Conservation (phyloP, 805 yeast species). For the Lipomyces yamadae region DNA sequence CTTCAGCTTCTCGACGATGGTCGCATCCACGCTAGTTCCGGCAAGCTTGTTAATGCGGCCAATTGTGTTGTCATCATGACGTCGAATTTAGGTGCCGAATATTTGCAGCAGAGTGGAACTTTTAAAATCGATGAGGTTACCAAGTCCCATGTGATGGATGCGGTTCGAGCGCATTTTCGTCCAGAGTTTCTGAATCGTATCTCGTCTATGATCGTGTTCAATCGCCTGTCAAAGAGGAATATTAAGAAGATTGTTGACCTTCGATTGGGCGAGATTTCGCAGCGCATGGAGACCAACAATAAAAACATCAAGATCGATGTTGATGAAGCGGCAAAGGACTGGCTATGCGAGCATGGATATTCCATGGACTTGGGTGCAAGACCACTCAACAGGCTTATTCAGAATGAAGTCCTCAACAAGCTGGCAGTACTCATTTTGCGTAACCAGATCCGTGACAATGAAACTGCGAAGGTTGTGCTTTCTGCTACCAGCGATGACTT, state of each 20-base stretch:
- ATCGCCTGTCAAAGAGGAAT: conserved; percentile 87
- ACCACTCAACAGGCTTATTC: conserved; percentile 87
- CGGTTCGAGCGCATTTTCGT: conserved; percentile 88
- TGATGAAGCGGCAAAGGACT: conserved; percentile 77
- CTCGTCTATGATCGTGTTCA: conserved; percentile 89
- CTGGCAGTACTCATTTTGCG: conserved; percentile 86
- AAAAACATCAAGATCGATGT: conserved; percentile 74
- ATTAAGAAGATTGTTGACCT: conserved; percentile 89
- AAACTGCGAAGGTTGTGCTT: conserved; percentile 69
- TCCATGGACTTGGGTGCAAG: conserved; percentile 95
- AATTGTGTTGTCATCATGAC: conserved; percentile 95
- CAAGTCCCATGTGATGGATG: conserved; percentile 76
- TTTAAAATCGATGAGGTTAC: conserved; percentile 66
- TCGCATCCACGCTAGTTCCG: conserved; percentile 90
- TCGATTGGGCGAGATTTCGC: conserved; percentile 81
- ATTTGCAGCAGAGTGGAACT: conserved; percentile 68
- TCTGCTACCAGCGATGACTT: conserved; percentile 63
- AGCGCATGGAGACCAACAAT: conserved; percentile 82
- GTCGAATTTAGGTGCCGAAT: conserved; percentile 95
- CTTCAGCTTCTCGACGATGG: conserved; percentile 96
- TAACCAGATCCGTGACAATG: conserved; percentile 88
- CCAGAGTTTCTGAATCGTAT: conserved; percentile 98
- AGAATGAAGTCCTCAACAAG: conserved; percentile 81
- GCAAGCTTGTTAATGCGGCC: conserved; percentile 90
- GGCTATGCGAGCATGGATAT: conserved; percentile 83